Base-by-base conservation (phyloP, 768 basidiomycete genomes). In the Leccinum subtestaceum region DNA sequence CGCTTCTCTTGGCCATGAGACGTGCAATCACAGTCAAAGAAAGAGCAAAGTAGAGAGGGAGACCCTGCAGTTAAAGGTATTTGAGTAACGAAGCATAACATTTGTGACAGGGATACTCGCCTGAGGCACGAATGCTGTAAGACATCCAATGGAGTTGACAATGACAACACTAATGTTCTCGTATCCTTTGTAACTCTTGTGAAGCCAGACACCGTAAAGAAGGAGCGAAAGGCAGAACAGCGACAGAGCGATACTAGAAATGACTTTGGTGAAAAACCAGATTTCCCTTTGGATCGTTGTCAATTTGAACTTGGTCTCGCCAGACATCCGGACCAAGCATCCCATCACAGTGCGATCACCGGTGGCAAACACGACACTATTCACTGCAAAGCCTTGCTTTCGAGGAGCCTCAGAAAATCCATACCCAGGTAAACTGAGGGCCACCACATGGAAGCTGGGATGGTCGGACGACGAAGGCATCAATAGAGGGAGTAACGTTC, bases 291-390 rank as follows among this genome's bases (percentile, higher is more conserved):
- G 80, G 25, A 81, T 76, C 21, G 79, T 76, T 0, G 81, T 81
- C 36, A 80, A 65, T 60, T 77, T 80, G 67, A 76, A 73, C 59
- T 78, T 79, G 11, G 74, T 75, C 52, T 78, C 74, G 17, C 75
- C 78, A 0, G 83, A 81, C 65, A 84, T 77, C 61, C 80, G 77
- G 23, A 84, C 83, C 58, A 85, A 79, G 29, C 81, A 79, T 8
- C 83, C 84, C 79, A 80, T 78, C 53, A 78, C 67, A 1, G 76
- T 74, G 40, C 73, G 79, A 60, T 78, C 76, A 38, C 80, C 80
- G 2, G 74, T 77, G 25, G 76, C 74, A 34, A 80, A 77, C 5
- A 77, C 76, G 1, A 80, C 62, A 21, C 78, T 21, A 21, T 21
- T 21, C 21, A 21, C 21, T 21, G 21, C 21, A 21, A 21, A 21